Base-by-base conservation (phyloP, 2,329 filamentous ascomycete genomes). In the Microdochium paspali region DNA sequence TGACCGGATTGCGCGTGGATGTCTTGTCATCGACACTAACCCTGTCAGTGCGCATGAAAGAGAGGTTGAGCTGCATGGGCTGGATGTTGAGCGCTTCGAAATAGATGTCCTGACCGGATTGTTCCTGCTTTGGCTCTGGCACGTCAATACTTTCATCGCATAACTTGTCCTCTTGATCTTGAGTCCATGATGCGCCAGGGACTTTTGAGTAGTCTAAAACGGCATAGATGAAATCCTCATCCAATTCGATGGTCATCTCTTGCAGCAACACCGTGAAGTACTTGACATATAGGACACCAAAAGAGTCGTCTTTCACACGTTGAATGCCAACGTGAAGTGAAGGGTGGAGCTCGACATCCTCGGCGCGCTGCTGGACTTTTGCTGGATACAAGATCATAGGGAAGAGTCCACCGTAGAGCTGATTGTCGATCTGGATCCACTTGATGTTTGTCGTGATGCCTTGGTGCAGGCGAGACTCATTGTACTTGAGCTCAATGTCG, bases 351-450 rank as follows among this genome's bases (percentile, higher is more conserved):
- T 97, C 93, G 62, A 95, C 93, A 65, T 98, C 93, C 60, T 93
- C 90, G 30, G 89, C 90, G 54, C 90, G 93, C 75, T 97, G 97
- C 1, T 93, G 91, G 15, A 98, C 93, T 10, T 98, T 93, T 66
- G 90, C 96, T 5, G 93, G 93, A 63, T 98, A 98, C 49, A 98
- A 74, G 25, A 98, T 82, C 69, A 98, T 95, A 0, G 93, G 93
- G 74, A 98, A 98, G 56, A 98, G 90, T 24, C 94, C 93, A 24
- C 94, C 94, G 59, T 98, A 98, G 13, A 98, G 79, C 65, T 98
- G 93, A 58, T 98, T 98, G 67, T 98, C 93, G 56, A 98, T 87
- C 66, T 98, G 93, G 24, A 98, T 93, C 94, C 94, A 98, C 65
- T 98, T 97, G 62, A 97, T 85, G 0, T 89, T 87, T 45, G 93